Conservation (phyloP, 306 rosid genomes). For the Pyrus betulifolia region DNA sequence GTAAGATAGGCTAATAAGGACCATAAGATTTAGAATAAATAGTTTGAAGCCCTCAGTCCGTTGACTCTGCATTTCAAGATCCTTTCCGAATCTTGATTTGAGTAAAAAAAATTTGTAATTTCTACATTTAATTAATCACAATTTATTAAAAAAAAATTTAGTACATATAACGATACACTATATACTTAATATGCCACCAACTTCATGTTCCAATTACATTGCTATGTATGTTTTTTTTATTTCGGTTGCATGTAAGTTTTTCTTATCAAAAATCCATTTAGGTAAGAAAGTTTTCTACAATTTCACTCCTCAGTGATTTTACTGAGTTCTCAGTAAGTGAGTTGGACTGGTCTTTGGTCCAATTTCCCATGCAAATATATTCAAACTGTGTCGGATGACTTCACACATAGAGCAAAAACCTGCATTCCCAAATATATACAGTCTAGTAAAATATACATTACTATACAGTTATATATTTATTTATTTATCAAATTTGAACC, state of each 20-base stretch:
- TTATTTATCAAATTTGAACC: not conserved
- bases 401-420: not conserved
- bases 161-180: too few species aligned
- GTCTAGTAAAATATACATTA: not conserved
- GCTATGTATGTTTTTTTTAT: too few species aligned
- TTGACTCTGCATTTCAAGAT: too few species aligned
- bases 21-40: too few species aligned
- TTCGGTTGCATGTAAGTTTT: too few species aligned
- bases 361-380: conserved; percentile 33
- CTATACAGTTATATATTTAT: not conserved
- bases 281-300: not conserved
- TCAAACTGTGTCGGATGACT: conserved; percentile 29
- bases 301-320: not conserved
- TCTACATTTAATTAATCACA: too few species aligned
- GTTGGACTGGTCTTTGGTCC: conserved; percentile 44
- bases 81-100: too few species aligned
- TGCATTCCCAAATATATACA: conserved; percentile 1
- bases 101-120: too few species aligned
- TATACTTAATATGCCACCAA: too few species aligned
- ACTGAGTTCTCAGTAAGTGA: conserved; percentile 9
- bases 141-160: too few species aligned
- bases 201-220: too few species aligned
- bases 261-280: not conserved
- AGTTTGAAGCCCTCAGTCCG: accelerated
- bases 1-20: too few species aligned